Evolutionary conservation across 2,329 filamentous ascomycete species (phyloP).

Genomic region (Venturia pyrina): DNA sequence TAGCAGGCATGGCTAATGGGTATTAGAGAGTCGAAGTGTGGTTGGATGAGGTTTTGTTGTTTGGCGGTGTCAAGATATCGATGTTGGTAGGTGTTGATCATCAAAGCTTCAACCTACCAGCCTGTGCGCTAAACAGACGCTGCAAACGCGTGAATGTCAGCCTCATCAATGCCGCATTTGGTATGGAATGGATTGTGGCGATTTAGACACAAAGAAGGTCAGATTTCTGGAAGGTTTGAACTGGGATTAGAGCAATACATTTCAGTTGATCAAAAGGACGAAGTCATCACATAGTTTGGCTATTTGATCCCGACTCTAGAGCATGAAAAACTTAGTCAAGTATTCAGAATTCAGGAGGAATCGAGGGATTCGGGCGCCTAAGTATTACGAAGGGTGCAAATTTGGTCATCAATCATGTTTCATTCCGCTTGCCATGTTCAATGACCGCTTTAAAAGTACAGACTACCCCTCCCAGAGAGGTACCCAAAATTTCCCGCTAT

Average conservation of each 20-base stretch:
- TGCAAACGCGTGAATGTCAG: neutral
- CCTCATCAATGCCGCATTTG: neutral
- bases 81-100: conserved; percentile 3
- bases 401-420: neutral
- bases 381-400: neutral
- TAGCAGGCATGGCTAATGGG: conserved; percentile 66
- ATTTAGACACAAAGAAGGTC: too few species aligned
- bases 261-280: neutral
- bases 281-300: neutral
- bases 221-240: too few species aligned
- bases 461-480: neutral
- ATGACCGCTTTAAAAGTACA: neutral
- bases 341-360: neutral
- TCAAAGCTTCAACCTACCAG: conserved; percentile 1
- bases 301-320: neutral
- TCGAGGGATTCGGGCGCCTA: neutral
- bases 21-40: neutral
- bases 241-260: too few species aligned
- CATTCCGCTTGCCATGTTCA: neutral
- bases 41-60: neutral
- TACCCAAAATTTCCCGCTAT: neutral
- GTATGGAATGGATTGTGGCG: neutral
- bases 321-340: neutral
- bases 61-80: neutral
- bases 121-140: neutral